Base-by-base conservation (phyloP, 2,329 filamentous ascomycete species). In the Podosphaera aphanis region DNA sequence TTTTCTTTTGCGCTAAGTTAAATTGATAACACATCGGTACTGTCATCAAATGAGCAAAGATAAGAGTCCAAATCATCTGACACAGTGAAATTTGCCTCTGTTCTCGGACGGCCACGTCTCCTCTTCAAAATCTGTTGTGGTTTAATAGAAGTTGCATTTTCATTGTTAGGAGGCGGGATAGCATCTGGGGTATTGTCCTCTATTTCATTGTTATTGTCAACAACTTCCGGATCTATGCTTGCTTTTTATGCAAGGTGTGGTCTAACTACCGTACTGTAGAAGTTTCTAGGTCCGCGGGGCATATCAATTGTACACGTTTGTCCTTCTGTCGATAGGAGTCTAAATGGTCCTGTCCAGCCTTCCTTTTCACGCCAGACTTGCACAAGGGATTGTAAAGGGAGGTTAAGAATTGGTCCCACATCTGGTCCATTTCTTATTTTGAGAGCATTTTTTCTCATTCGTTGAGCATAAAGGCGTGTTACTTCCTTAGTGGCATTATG, bases 231-330 rank as follows among this genome's bases (percentile, higher is more conserved):
- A 31, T 13, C 25, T 33, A 31, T 20, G 21, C 27, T 33, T 8
- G 25, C n/a, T 38, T 33, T 19, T 43, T 39, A 25, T 2, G 3
- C 7, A 25, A 33, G 16, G 25, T 44, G 49, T 15, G 44, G 49
- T 44, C 49, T 49, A 8, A 51, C 43, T 8, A 45, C 37, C 3
- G 43, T 49, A 16, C 16, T 29, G 10, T 43, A 15, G 31, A 51
- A 51, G 3, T 18, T 43, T 18, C 20, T 43, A 35, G 19, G 20
- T 11, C 44, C 29, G 31, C 43, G 19, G 1, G 38, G 43, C 18
- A 51, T 29, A 29, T 35, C 27, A 19, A 47, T n/a, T 19, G 35
- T 44, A 29, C 42, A 51, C 7, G 33, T 43, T 31, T 49, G 33
- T 15, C 41, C 31, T 21, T 49, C 35, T 15, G 42, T 46, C 3